Conservation (phyloP, 352 stramenopile genomes). For the Phytophthora meadii region DNA sequence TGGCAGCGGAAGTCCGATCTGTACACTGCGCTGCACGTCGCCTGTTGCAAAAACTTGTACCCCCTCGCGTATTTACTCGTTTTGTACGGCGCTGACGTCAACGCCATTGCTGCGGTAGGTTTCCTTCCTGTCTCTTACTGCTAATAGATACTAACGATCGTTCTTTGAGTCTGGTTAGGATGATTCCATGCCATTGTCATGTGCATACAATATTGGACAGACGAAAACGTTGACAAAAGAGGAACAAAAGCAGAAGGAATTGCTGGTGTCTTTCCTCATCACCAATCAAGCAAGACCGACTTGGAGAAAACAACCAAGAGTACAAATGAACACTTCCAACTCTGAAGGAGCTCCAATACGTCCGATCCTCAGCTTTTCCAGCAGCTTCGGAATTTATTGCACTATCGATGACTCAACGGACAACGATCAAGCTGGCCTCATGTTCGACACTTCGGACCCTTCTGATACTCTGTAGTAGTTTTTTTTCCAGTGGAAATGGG, state of each 20-base stretch:
- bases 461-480: slow-evolving; percentile 6
- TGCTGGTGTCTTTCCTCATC: slow-evolving; percentile 50
- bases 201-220: slow-evolving; percentile 40
- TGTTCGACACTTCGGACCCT: slow-evolving; percentile 41
- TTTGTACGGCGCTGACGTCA: slow-evolving; percentile 76
- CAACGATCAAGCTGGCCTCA: slow-evolving; percentile 24
- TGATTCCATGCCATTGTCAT: slow-evolving; percentile 72
- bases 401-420: slow-evolving; percentile 24
- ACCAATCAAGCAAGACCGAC: slow-evolving; percentile 56
- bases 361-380: slow-evolving; percentile 45
- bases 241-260: slow-evolving; percentile 32
- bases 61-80: slow-evolving; percentile 68
- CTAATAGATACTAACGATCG: neutral
- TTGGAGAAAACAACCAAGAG: slow-evolving; percentile 44
- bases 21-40: slow-evolving; percentile 69
- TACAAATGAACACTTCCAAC: neutral
- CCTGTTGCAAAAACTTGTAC: slow-evolving; percentile 69
- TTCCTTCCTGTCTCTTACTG: neutral
- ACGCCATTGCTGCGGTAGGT: slow-evolving; percentile 66
- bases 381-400: slow-evolving; percentile 34
- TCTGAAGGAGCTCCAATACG: slow-evolving; percentile 3
- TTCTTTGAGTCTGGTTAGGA: slow-evolving; percentile 38
- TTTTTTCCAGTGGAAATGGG: neutral
- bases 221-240: slow-evolving; percentile 3
- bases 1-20: slow-evolving; percentile 74